Evolutionary conservation across 345 rosid genomes (phyloP).

Genomic region (Eucalyptus sideroxylon): DNA sequence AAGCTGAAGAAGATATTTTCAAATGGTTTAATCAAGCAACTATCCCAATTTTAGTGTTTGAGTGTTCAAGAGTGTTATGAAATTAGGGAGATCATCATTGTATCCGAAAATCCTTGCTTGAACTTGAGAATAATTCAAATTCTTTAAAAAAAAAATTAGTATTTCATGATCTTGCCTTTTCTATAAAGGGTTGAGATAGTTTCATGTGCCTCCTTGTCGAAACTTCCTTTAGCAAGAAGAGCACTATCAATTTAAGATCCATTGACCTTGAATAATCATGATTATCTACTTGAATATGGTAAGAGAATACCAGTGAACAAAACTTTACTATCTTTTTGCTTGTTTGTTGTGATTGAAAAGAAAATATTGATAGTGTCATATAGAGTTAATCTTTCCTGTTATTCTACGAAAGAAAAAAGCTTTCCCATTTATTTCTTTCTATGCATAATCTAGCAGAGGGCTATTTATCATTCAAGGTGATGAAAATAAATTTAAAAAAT

Average conservation of each 20-base stretch:
- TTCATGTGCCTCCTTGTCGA: neutral
- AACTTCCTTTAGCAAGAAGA: neutral
- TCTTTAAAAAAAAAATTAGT: neutral
- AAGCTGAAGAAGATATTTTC: neutral
- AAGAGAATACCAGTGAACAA: neutral
- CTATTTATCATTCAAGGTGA: neutral
- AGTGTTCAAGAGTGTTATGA: neutral
- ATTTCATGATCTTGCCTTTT: neutral
- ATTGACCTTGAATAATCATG: neutral
- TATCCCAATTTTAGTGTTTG: neutral
- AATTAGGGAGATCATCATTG: neutral
- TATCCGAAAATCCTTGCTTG: neutral
- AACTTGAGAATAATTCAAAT: neutral
- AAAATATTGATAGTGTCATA: neutral
- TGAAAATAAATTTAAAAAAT: neutral
- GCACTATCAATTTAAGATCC: neutral
- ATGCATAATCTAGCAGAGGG: neutral
- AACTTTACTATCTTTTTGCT: neutral
- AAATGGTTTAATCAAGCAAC: neutral
- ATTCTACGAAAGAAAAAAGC: neutral
- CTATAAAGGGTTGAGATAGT: neutral
- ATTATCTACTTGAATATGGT: neutral
- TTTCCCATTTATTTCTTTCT: neutral
- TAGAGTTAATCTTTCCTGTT: neutral
- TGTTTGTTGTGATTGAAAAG: neutral